Evolutionary conservation across 2,329 filamentous ascomycete genomes (phyloP).

Genomic region (Aspergillus pseudotamarii): DNA sequence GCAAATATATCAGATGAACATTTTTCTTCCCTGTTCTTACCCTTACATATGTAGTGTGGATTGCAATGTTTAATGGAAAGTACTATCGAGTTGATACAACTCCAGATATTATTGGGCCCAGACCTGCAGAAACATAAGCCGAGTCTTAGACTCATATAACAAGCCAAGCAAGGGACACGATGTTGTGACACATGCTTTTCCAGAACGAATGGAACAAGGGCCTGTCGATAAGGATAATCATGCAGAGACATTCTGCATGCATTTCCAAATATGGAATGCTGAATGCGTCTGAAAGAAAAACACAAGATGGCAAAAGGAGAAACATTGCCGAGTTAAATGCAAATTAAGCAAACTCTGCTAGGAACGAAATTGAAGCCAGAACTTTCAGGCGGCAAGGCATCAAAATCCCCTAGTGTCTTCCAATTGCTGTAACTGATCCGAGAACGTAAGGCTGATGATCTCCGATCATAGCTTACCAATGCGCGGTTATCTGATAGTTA

Average conservation of each 20-base stretch:
- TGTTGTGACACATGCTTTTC: neutral
- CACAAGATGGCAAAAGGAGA: neutral
- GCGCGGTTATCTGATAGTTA: neutral
- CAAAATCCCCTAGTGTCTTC: neutral
- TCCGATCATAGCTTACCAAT: neutral
- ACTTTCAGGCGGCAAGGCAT: neutral
- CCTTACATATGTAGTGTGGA: neutral
- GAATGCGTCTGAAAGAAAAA: neutral
- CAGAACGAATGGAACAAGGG: neutral
- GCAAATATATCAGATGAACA: neutral
- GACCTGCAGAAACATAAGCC: neutral
- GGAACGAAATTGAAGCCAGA: neutral
- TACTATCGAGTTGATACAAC: neutral
- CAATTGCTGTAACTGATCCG: neutral
- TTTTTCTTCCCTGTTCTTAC: neutral
- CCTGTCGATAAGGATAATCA: neutral
- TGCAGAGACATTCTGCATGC: neutral
- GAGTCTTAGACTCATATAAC: neutral
- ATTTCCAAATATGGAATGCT: slow-evolving; percentile 1
- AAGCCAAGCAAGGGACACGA: neutral
- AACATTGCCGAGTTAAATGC: neutral
- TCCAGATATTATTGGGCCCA: neutral
- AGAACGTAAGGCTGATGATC: neutral
- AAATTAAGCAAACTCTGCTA: neutral
- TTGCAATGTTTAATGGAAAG: neutral